These are phyloP conservation scores for Pleurotus platypus DNA, from an alignment of 768 basidiomycete species.

Conservation along the genomic window DNA sequence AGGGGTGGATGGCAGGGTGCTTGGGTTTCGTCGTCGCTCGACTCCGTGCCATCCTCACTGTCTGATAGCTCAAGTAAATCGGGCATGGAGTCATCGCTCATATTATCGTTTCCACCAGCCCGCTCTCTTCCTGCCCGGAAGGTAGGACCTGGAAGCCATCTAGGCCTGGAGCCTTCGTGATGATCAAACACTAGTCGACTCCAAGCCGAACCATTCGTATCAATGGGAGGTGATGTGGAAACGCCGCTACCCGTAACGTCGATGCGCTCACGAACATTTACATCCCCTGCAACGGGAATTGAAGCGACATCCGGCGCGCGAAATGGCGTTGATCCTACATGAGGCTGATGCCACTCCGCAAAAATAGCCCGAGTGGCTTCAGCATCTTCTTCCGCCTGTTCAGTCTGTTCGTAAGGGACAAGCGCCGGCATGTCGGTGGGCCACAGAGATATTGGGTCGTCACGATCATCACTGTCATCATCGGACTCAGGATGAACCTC, in stretches of 20 bases:
- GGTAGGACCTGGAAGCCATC: background rate
- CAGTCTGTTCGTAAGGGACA: no score
- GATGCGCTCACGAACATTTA: background rate
- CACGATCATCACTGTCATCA: no score
- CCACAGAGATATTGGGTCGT: no score
- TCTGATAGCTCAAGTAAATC: constrained; percentile 30
- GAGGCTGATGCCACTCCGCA: background rate
- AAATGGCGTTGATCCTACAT: background rate
- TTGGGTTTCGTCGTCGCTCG: constrained; percentile 18
- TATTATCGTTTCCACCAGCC: constrained; percentile 11
- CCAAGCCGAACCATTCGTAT: background rate
- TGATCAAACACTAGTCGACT: background rate
- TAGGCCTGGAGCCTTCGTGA: constrained; percentile 4
- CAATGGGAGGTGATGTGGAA: no score
- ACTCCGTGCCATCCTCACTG: constrained; percentile 20
- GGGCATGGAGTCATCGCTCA: constrained; percentile 27
- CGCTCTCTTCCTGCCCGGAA: constrained; percentile 4
- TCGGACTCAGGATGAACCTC: no score
- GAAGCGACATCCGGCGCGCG: background rate
- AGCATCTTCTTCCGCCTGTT: no score
- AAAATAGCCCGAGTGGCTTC: background rate
- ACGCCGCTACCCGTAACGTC: background rate
- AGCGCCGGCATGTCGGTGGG: no score
- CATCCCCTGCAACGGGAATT: background rate
- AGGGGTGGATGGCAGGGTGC: background rate